Evolutionary conservation across 1,284 basidiomycete species (phyloP), one percentile per base, ranked within the genome.

Genomic region (Wallemia mellicola): DNA sequence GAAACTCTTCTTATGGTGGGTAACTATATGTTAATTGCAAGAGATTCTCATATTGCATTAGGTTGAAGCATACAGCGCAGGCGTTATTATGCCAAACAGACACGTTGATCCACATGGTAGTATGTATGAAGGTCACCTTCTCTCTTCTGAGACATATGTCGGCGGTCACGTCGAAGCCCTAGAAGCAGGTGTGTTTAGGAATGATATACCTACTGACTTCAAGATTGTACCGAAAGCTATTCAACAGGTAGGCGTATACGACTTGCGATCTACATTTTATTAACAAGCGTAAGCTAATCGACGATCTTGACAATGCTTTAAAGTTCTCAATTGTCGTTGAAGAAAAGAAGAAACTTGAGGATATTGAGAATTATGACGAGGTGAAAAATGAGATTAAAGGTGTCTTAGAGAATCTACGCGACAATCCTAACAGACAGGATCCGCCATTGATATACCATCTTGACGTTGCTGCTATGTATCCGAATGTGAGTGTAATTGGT

Each of bases 401-500:
- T 1, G 81, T 82, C 60, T 79, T 99, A 24, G 89, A 94, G 68
- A 70, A 79, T 62, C 82, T 98, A 75, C 86, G 89, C 25, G 91
- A 98, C 72, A 79, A 85, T 59, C 92, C 94, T 0, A 77, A 79
- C 59, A 84, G 91, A 22, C 76, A 78, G 59, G 92, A 96, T 72
- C 82, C 81, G 25, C 94, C 94, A 0, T 79, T 98, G 64, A 98
- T 99, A 68, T 99, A 99, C 71, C 94, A 99, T 72, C 73, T 98
- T 67, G 94, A 99, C 68, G 94, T 99, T 63, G 94, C 94, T 1
- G 94, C 94, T 64, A 99, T 99, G 94, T 98, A 99, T 68, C 94
- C 94, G 61, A 99, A 98, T 73, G 55, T 57, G 55, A 26, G 55
- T 48, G 38, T 5, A 5, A 5, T 3, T 5, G 14, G 19, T 11